A percentile compares a stretch with the other conserved stretches of the same genome.
phyloP scores from a whole-genome alignment of 257 asterid species.

The Asclepias syriaca region DNA sequence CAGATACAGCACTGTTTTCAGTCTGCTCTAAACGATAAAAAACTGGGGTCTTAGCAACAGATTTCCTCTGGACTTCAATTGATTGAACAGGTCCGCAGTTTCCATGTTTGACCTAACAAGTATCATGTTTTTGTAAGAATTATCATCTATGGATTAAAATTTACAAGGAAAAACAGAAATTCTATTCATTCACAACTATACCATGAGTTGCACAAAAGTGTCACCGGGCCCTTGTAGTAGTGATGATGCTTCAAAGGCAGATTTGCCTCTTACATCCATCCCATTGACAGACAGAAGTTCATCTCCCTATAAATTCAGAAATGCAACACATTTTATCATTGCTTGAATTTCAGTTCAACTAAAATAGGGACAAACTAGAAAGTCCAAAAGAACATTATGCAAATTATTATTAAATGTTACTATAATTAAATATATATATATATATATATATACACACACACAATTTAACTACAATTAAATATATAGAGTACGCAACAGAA shows the following conservation, averaged over 20 bases:
- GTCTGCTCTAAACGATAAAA: constrained; percentile 80
- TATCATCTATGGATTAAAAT: neutral
- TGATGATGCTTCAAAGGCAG: constrained; percentile 91
- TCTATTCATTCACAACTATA: constrained; percentile 19
- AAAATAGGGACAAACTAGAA: neutral
- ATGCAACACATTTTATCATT: constrained; percentile 13
- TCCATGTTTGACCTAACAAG: constrained; percentile 86
- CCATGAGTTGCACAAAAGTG: constrained; percentile 76
- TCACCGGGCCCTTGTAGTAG: constrained; percentile 86
- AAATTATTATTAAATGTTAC: neutral
- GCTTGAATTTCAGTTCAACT: constrained; percentile 9
- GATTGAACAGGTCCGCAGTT: constrained; percentile 85
- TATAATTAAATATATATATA: neutral
- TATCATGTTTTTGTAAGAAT: constrained; percentile 18
- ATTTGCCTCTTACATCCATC: constrained; percentile 75
- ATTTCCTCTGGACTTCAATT: constrained; percentile 73
- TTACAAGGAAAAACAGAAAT: neutral
- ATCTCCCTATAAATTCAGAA: constrained; percentile 60
- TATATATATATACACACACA: neutral
- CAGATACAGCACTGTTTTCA: constrained; percentile 47
- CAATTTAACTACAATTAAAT: neutral
- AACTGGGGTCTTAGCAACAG: constrained; percentile 88
- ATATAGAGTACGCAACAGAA: neutral
- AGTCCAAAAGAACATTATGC: neutral
- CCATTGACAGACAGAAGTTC: constrained; percentile 79